A percentile compares a stretch with the other conserved stretches of the same genome.
Evolutionary conservation across 1,284 basidiomycete genomes (phyloP).

Genomic region (Pseudozyma tsukubaensis): DNA sequence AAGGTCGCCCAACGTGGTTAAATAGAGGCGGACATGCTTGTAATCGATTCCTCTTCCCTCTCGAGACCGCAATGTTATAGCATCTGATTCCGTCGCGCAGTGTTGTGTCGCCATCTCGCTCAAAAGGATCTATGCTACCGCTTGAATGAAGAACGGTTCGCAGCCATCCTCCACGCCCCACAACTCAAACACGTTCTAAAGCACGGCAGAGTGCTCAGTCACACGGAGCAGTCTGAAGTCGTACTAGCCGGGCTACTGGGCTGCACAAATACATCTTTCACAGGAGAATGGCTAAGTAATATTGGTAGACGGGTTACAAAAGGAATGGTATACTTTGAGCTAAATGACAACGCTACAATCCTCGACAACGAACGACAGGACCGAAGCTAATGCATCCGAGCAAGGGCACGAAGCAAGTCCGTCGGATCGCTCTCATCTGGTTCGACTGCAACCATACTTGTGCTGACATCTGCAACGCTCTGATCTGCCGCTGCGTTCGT

Average conservation of each 20-base stretch:
- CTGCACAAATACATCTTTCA: conserved; percentile 8
- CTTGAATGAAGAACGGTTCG: too few species aligned
- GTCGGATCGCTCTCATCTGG: conserved; percentile 55
- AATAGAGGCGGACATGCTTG: neutral
- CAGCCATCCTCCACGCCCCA: too few species aligned
- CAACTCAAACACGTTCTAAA: too few species aligned
- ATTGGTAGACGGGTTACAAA: neutral
- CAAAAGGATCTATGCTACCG: too few species aligned
- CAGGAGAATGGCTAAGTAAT: too few species aligned
- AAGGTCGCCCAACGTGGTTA: conserved; percentile 58
- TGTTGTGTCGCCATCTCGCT: too few species aligned
- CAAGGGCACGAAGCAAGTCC: conserved; percentile 44
- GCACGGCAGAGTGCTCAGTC: too few species aligned
- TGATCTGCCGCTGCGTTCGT: conserved; percentile 16
- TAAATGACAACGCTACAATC: too few species aligned
- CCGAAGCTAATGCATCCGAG: conserved; percentile 26
- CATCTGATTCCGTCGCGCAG: neutral
- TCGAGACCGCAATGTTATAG: conserved; percentile 6
- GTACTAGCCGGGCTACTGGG: neutral
- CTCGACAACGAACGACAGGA: neutral
- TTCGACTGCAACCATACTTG: conserved; percentile 26
- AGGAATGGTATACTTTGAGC: neutral
- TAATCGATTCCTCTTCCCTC: neutral
- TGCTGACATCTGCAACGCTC: conserved; percentile 33
- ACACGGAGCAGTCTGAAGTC: neutral